Conservation (phyloP, 306 rosid genomes). For the Rosa lucieae region DNA sequence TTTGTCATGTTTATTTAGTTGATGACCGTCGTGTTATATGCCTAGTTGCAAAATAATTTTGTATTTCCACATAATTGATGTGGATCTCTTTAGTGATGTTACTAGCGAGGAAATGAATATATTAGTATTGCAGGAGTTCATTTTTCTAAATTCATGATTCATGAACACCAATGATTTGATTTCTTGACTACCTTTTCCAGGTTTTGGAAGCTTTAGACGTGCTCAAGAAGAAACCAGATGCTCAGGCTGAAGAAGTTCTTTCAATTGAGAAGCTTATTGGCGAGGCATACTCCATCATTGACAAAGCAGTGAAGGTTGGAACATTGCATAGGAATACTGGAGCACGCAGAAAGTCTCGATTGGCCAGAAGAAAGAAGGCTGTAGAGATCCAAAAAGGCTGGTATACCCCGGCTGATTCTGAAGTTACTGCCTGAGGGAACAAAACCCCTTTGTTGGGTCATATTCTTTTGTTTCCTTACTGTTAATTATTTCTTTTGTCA, state of each 20-base stretch:
- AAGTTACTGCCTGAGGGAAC: constrained; percentile 42
- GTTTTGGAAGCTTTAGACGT: constrained; percentile 81
- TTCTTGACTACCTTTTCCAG: constrained; percentile 40
- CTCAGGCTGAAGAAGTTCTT: constrained; percentile 68
- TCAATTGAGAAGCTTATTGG: constrained; percentile 85
- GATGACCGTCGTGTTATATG: too few relatives aligned
- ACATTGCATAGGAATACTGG: constrained; percentile 88
- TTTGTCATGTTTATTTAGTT: too few relatives aligned
- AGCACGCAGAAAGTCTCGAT: constrained; percentile 86
- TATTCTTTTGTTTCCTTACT: constrained; percentile 1
- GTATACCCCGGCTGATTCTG: constrained; percentile 60
- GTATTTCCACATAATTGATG: neutral
- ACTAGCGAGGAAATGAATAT: neutral
- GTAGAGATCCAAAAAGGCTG: constrained; percentile 95
- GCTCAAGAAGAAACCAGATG: constrained; percentile 77
- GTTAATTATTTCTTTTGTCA: neutral
- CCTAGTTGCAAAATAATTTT: neutral
- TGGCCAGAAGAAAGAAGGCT: constrained; percentile 88
- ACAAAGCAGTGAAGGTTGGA: constrained; percentile 92
- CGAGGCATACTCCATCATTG: constrained; percentile 86
- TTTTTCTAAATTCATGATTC: neutral
- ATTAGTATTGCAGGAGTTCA: neutral
- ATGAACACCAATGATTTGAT: neutral
- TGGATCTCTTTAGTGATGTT: too few relatives aligned
- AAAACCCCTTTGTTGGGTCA: neutral